Evolutionary conservation across 352 stramenopile genomes (phyloP).

Genomic region (Phytophthora pisi): DNA sequence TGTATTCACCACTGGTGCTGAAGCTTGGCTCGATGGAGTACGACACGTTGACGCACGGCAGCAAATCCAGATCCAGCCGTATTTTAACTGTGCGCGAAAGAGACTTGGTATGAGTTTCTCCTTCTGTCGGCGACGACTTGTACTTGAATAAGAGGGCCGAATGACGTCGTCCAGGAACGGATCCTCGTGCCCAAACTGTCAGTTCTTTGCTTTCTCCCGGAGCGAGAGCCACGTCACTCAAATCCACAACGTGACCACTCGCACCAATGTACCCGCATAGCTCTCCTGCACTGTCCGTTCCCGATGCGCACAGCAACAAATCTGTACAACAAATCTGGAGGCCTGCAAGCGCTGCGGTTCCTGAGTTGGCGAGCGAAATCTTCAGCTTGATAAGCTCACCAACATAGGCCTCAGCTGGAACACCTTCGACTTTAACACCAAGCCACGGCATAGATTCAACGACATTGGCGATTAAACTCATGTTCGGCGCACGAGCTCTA

Average conservation of each 20-base stretch:
- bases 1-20: slow-evolving; percentile 63
- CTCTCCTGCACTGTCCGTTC: slow-evolving; percentile 24
- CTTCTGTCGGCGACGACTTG: slow-evolving; percentile 32
- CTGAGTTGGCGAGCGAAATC: slow-evolving; percentile 61
- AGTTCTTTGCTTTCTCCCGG: slow-evolving; percentile 60
- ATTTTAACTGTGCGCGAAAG: slow-evolving; percentile 53
- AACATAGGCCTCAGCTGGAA: slow-evolving; percentile 51
- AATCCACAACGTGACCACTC: slow-evolving; percentile 67
- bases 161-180: slow-evolving; percentile 45
- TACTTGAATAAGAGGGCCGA: slow-evolving; percentile 79
- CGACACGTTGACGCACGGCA: slow-evolving; percentile 63
- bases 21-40: slow-evolving; percentile 81
- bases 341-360: slow-evolving; percentile 50
- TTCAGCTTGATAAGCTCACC: slow-evolving; percentile 70
- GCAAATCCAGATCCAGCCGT: slow-evolving; percentile 62
- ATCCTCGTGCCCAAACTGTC: slow-evolving; percentile 58
- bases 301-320: slow-evolving; percentile 58
- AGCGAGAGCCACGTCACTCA: slow-evolving; percentile 52
- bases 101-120: slow-evolving; percentile 15
- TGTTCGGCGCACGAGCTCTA: slow-evolving; percentile 75
- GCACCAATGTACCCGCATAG: slow-evolving; percentile 64
- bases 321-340: slow-evolving; percentile 76
- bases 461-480: slow-evolving; percentile 75
- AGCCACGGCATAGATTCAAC: slow-evolving; percentile 83
- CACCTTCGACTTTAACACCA: slow-evolving; percentile 63